Evolutionary conservation across 768 basidiomycete genomes (phyloP).

Genomic region (Pisolithus marmoratus): DNA sequence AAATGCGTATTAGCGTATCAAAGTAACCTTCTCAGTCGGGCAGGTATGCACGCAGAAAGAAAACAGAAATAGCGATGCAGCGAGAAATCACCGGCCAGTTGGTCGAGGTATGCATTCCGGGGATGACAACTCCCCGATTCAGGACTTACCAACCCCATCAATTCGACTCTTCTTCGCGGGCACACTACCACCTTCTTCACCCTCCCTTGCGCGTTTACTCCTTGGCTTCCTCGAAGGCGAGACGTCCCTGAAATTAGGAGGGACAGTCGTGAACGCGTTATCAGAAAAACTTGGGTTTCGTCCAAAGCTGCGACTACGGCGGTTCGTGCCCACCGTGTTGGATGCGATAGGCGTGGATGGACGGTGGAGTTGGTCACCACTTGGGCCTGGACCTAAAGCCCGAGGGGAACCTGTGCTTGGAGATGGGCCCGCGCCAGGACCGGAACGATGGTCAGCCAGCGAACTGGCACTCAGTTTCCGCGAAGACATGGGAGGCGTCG

Average conservation of each 20-base stretch:
- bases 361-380: background rate
- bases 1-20: too few species aligned
- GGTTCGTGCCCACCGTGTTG: background rate
- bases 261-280: conserved; percentile 46
- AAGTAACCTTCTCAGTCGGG: too few species aligned
- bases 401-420: too few species aligned
- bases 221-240: conserved; percentile 27
- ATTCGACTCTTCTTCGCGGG: conserved; percentile 18
- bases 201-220: conserved; percentile 20
- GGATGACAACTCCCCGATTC: too few species aligned
- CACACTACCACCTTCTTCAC: conserved; percentile 9
- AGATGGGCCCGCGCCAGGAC: too few species aligned
- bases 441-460: background rate
- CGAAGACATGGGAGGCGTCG: conserved; percentile 27
- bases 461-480: conserved; percentile 14
- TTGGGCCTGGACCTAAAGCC: too few species aligned
- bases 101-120: too few species aligned
- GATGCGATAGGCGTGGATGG: background rate
- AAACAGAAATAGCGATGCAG: too few species aligned
- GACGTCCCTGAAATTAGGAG: conserved; percentile 27
- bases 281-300: conserved; percentile 28
- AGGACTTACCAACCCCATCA: too few species aligned
- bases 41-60: too few species aligned
- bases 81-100: too few species aligned
- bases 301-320: conserved; percentile 13